Evolutionary conservation across 768 basidiomycete species (phyloP).

Genomic region (Naganishia vishniacii): DNA sequence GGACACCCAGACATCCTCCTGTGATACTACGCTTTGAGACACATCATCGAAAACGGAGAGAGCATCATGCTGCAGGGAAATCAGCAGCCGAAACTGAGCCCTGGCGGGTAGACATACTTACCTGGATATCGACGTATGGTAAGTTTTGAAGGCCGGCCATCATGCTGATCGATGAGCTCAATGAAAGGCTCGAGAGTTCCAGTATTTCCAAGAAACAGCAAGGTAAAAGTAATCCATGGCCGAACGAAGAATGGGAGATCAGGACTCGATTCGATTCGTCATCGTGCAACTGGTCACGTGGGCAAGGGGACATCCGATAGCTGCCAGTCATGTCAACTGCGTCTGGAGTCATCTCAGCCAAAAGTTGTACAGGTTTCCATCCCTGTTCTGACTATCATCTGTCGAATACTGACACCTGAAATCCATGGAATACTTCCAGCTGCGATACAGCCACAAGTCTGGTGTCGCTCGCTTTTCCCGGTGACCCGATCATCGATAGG

Average conservation of each 20-base stretch:
- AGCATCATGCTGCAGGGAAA: slow-evolving; percentile 61
- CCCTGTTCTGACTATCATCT: too few relatives aligned
- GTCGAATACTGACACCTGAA: too few relatives aligned
- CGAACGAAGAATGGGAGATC: too few relatives aligned
- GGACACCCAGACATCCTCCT: slow-evolving; percentile 69
- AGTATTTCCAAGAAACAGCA: too few relatives aligned
- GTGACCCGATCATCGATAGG: too few relatives aligned
- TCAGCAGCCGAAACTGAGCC: slow-evolving; percentile 49
- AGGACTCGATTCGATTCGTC: not conserved
- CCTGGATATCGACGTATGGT: slow-evolving; percentile 46
- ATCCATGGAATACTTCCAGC: too few relatives aligned
- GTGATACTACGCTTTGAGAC: slow-evolving; percentile 55
- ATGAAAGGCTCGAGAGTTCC: too few relatives aligned
- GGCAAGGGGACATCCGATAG: not conserved
- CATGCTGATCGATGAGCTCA: not conserved
- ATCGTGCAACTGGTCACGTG: slow-evolving; percentile 1
- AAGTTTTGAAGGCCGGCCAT: slow-evolving; percentile 27
- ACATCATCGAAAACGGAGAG: slow-evolving; percentile 62
- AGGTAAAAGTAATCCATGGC: too few relatives aligned
- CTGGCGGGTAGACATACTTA: slow-evolving; percentile 23
- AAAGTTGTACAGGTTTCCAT: too few relatives aligned
- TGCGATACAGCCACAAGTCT: too few relatives aligned
- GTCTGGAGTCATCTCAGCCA: too few relatives aligned
- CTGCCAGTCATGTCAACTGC: not conserved
- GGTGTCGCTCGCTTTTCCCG: too few relatives aligned